Conservation (phyloP, 257 asterid genomes). For the Lycium ferocissimum region DNA sequence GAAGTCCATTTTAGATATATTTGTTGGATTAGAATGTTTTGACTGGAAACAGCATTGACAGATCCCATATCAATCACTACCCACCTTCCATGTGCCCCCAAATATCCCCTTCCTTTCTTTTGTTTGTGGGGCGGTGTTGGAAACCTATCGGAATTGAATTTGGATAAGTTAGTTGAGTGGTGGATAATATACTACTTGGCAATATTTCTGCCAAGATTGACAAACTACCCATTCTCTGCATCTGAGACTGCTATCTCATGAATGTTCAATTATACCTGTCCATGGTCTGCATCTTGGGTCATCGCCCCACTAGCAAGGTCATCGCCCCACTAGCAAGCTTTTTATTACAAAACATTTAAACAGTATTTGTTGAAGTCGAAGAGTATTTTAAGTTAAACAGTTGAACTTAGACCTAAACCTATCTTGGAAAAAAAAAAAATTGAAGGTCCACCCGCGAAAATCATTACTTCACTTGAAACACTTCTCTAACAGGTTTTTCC, state of each 20-base stretch:
- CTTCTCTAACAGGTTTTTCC: too few species aligned
- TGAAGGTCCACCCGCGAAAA: too few species aligned
- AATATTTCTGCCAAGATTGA: constrained; percentile 10
- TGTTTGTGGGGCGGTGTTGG: not conserved
- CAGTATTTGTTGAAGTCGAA: too few species aligned
- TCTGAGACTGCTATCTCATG: not conserved
- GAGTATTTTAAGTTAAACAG: too few species aligned
- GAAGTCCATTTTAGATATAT: not conserved
- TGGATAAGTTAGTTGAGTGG: constrained; percentile 26
- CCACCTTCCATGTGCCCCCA: not conserved
- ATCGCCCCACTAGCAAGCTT: not conserved
- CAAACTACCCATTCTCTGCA: not conserved
- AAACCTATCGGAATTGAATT: not conserved
- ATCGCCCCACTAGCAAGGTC: not conserved
- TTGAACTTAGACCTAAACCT: too few species aligned
- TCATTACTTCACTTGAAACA: too few species aligned
- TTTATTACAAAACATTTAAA: not conserved
- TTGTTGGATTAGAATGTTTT: constrained; percentile 28
- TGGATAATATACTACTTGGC: constrained; percentile 8
- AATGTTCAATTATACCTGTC: not conserved
- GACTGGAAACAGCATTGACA: too few species aligned
- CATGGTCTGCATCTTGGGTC: not conserved
- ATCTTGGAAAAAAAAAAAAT: too few species aligned
- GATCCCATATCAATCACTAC: not conserved
- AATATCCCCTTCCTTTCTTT: not conserved